These are phyloP conservation scores for Malus hybrid DNA, from an alignment of 331 rosid genomes.

Conservation along the genomic window DNA sequence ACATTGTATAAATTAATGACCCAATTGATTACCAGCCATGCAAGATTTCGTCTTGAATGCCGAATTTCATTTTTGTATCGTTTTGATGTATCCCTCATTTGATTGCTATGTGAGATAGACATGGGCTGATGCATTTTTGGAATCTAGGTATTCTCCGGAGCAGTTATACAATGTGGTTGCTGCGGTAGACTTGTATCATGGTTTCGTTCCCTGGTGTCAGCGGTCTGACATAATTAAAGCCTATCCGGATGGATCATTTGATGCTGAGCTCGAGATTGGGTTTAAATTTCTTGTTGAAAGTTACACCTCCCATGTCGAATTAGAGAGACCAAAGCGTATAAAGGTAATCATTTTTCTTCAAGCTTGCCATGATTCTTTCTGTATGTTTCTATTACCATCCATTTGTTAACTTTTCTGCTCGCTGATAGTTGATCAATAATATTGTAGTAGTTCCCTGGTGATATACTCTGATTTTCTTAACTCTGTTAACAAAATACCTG, in stretches of 20 bases:
- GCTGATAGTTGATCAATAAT: neutral
- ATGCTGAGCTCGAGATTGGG: constrained; percentile 96
- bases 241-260: constrained; percentile 83
- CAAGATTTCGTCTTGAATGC: neutral
- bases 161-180: constrained; percentile 84
- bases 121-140: constrained; percentile 15
- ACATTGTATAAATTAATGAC: neutral
- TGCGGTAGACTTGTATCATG: constrained; percentile 86
- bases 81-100: neutral
- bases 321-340: constrained; percentile 56
- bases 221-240: constrained; percentile 49
- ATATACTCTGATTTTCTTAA: neutral
- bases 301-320: constrained; percentile 78
- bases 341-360: constrained; percentile 44
- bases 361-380: neutral
- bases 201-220: constrained; percentile 97
- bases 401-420: neutral
- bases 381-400: neutral
- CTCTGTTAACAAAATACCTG: neutral
- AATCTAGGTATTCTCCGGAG: constrained; percentile 77
- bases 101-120: neutral
- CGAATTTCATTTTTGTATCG: neutral
- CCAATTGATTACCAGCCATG: neutral
- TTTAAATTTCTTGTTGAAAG: constrained; percentile 90
- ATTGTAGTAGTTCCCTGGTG: neutral